Evolutionary conservation across 345 rosid species (phyloP).

Genomic region (Bruguiera parviflora): DNA sequence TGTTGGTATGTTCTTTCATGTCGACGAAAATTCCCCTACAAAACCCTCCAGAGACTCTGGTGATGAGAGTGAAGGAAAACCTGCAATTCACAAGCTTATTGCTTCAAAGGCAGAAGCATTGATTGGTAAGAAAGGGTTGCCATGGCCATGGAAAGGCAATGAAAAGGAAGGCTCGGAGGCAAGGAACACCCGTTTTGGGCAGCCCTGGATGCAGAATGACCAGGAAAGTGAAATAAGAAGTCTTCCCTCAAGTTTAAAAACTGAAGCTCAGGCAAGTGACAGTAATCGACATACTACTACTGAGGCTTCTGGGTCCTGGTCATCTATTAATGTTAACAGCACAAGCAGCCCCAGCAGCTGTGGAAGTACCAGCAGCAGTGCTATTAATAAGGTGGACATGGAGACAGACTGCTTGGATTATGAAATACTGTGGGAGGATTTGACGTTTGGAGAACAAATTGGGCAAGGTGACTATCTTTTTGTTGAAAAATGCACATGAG

Average conservation of each 20-base stretch:
- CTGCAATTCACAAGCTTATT: conserved; percentile 61
- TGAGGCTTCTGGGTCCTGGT: conserved; percentile 76
- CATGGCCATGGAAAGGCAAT: conserved; percentile 97
- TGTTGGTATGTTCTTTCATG: conserved; percentile 55
- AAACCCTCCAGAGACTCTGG: conserved; percentile 55
- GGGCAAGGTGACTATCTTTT: conserved; percentile 72
- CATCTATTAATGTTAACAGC: conserved; percentile 67
- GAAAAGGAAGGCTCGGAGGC: conserved; percentile 65
- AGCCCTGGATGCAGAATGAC: conserved; percentile 60
- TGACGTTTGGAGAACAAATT: conserved; percentile 76
- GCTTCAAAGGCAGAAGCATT: conserved; percentile 83
- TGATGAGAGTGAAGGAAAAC: conserved; percentile 73
- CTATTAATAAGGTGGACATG: conserved; percentile 67
- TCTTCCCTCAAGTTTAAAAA: conserved; percentile 40
- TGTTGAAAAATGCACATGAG: not conserved
- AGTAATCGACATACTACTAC: conserved; percentile 45
- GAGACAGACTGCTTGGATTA: conserved; percentile 76
- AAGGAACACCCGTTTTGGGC: conserved; percentile 42
- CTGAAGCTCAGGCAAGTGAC: conserved; percentile 50
- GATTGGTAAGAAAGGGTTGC: conserved; percentile 76
- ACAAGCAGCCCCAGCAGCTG: conserved; percentile 90
- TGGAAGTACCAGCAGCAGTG: conserved; percentile 80
- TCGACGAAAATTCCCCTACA: conserved; percentile 45
- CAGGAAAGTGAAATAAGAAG: conserved; percentile 47
- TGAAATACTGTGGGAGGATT: conserved; percentile 92